A percentile compares a stretch with the other conserved stretches of the same genome.
Evolutionary conservation across 345 rosid genomes (phyloP).

Genomic region (Eucalyptus polyanthemos): DNA sequence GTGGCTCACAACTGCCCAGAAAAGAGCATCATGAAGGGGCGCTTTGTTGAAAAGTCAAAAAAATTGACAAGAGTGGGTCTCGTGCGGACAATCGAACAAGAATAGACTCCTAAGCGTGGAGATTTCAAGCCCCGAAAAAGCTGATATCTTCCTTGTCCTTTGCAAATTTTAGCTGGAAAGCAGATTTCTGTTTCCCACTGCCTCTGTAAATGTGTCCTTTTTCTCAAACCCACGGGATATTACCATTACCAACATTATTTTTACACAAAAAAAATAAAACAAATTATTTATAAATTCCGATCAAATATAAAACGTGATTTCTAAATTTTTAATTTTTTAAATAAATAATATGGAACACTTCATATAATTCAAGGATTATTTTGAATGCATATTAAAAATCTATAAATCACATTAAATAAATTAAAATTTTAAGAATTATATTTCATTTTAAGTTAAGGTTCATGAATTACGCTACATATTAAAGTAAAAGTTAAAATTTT

Average conservation of each 20-base stretch:
- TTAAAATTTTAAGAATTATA: too few species aligned
- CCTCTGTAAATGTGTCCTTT: background rate
- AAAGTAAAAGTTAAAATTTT: too few species aligned
- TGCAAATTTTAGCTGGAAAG: background rate
- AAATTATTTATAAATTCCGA: too few species aligned
- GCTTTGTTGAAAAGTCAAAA: background rate
- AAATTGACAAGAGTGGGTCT: background rate
- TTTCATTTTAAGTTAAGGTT: too few species aligned
- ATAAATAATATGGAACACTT: too few species aligned
- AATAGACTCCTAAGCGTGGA: background rate
- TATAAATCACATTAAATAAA: too few species aligned
- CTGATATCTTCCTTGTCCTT: background rate
- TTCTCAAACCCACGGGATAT: background rate
- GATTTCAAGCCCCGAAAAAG: background rate
- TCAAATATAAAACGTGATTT: too few species aligned
- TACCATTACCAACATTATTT: background rate
- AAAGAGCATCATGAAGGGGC: background rate
- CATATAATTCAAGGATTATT: too few species aligned
- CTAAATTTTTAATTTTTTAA: too few species aligned
- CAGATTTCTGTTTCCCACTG: background rate
- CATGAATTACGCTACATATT: rapidly evolving
- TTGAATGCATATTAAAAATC: too few species aligned
- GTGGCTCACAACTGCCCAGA: background rate
- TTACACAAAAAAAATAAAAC: too few species aligned
- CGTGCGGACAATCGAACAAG: background rate